Base-by-base conservation (phyloP, 768 basidiomycete species). In the Imleria badia region DNA sequence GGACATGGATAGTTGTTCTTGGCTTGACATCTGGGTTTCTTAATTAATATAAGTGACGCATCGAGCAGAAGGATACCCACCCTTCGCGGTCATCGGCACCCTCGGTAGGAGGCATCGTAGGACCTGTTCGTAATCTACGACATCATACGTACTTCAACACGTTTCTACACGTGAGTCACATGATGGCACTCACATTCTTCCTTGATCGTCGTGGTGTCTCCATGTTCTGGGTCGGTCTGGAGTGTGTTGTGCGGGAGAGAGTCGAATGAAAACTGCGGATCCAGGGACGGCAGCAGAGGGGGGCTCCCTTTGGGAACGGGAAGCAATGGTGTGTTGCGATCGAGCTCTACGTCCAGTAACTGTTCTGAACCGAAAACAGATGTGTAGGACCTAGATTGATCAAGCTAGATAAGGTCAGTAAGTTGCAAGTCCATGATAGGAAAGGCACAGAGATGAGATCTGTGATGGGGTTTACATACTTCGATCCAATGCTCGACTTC, bases 401-500 rank as follows among this genome's bases (percentile, higher is more conserved):
- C 80, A 22, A 79, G 74, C 77, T 79, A 58, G n/a, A 56, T 14
- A 40, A 34, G 38, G 23, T 51, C n/a, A n/a, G 33, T 48, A 33
- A 53, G 20, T 33, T 23, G 40, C 14, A 30, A 38, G 54, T 47
- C 11, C 15, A 19, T 15, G 31, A 41, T 29, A 42, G 29, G 40
- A 47, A 17, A 38, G 46, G 26, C 22, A 19, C 20, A 20, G 30
- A 48, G 35, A 13, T 33, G 19, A 19, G 34, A 31, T 48, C 42
- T 17, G 23, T 39, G 31, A 51, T 26, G 6, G 36, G 22, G 14
- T 34, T 45, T 22, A 67, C 73, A 52, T 60, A 79, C 81, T 60
- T 81, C 78, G 8, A 81, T 72, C 80, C 80, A 82, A 48, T 81
- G 80, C 10, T 81, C 79, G 17, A 81, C 66, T 43, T 75, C 75